Evolutionary conservation across 2,329 filamentous ascomycete genomes (phyloP).

Genomic region (Ascochyta fabae): DNA sequence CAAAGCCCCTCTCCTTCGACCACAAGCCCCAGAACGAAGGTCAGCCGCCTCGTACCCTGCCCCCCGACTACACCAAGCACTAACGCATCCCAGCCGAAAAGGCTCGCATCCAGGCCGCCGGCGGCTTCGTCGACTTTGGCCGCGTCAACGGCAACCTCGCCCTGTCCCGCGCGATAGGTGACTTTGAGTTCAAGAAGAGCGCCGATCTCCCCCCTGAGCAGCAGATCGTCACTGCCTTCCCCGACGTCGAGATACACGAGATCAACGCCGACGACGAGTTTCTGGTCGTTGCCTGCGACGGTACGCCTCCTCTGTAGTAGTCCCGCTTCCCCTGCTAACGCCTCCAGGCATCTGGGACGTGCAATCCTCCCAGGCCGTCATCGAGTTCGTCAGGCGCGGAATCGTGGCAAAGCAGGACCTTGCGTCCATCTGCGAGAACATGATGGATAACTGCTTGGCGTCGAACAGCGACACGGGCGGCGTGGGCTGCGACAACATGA

Average conservation of each 20-base stretch:
- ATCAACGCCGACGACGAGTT: constrained; percentile 95
- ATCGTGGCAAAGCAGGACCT: constrained; percentile 97
- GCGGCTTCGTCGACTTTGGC: constrained; percentile 97
- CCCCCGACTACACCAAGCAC: background rate
- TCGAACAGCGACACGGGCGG: constrained; percentile 98
- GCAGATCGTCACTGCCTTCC: constrained; percentile 96
- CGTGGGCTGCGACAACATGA: constrained; percentile 99
- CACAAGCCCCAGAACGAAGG: constrained; percentile 99
- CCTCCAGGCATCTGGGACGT: constrained; percentile 95
- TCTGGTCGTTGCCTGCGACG: constrained; percentile 54
- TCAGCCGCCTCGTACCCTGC: constrained; percentile 48
- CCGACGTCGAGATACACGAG: constrained; percentile 91
- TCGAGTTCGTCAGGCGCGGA: constrained; percentile 95
- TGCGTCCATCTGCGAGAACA: constrained; percentile 96
- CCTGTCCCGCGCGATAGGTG: constrained; percentile 93
- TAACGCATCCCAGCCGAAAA: constrained; percentile 75
- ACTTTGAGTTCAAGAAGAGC: constrained; percentile 99
- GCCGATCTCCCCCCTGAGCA: constrained; percentile 96
- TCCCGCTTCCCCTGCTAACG: constrained; percentile 14
- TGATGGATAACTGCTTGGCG: constrained; percentile 99
- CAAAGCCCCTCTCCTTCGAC: constrained; percentile 97
- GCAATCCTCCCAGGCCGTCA: constrained; percentile 94
- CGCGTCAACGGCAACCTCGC: constrained; percentile 98
- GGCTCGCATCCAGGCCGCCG: constrained; percentile 91
- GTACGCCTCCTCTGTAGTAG: constrained; percentile 31